A percentile compares a stretch with the other conserved stretches of the same genome.
Conservation (phyloP, 1,284 basidiomycete species). For the Microbotryomycetes sp. region DNA sequence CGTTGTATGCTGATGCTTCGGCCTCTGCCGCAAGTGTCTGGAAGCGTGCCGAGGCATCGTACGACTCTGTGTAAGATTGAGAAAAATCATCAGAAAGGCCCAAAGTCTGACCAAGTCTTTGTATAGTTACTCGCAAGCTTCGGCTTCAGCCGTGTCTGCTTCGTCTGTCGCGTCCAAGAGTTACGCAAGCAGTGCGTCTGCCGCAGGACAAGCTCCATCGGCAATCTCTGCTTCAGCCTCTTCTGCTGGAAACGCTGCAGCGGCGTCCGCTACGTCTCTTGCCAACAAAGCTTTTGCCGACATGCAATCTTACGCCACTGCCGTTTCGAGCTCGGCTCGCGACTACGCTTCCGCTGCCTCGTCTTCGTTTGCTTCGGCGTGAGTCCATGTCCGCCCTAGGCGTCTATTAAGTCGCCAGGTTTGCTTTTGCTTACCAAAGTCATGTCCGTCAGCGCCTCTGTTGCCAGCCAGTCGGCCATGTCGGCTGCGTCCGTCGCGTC, state of each 20-base stretch:
- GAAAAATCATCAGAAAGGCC: background rate
- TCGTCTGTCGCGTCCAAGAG: conserved; percentile 19
- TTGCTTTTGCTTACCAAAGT: no score
- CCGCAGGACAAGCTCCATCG: conserved; percentile 1
- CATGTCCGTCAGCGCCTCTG: background rate
- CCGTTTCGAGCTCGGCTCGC: conserved; percentile 5
- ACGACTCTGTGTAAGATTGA: background rate
- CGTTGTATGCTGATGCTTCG: conserved; percentile 12
- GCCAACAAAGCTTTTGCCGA: conserved; percentile 7
- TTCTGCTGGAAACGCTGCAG: conserved; percentile 23
- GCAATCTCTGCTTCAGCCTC: conserved; percentile 4
- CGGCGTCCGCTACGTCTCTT: conserved; percentile 17
- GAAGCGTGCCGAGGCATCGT: conserved; percentile 6
- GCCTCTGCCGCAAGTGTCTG: conserved; percentile 12
- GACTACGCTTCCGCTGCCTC: conserved; percentile 15
- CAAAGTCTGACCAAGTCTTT: background rate
- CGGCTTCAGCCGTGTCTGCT: conserved; percentile 19
- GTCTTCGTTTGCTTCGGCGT: conserved; percentile 4
- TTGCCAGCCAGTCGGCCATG: conserved; percentile 11
- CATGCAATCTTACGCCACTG: conserved; percentile 5
- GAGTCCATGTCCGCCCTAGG: background rate
- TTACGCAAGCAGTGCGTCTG: background rate
- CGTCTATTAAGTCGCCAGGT: no score
- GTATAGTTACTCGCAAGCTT: conserved; percentile 10
- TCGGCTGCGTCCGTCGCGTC: conserved; percentile 16